Evolutionary conservation across 1,284 basidiomycete genomes (phyloP).

Genomic region (Moesziomyces sp.): DNA sequence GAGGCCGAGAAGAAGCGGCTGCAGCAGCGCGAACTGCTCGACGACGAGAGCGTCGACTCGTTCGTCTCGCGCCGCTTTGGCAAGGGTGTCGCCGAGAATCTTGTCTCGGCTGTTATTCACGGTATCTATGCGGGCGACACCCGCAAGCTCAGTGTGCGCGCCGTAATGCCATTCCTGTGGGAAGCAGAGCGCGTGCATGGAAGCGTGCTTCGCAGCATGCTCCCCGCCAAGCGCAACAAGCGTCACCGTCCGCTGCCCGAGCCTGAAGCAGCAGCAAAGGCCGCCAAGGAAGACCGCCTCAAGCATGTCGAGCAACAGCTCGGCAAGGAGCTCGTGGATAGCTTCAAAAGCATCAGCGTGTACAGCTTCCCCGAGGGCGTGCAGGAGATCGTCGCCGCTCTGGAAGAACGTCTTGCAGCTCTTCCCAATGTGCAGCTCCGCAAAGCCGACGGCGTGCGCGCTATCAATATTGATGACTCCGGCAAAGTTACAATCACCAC

Average conservation of each 20-base stretch:
- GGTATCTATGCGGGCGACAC: constrained; percentile 93
- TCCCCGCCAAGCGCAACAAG: constrained; percentile 64
- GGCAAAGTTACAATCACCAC: constrained; percentile 56
- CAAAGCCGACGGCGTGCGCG: constrained; percentile 68
- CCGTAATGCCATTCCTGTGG: constrained; percentile 81
- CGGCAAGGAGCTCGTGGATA: constrained; percentile 71
- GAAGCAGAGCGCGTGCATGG: constrained; percentile 78
- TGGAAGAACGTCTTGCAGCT: constrained; percentile 72
- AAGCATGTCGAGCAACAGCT: constrained; percentile 68
- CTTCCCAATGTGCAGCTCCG: constrained; percentile 75
- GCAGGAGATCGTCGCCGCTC: constrained; percentile 74
- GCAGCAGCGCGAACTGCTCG: constrained; percentile 33
- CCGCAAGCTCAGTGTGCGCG: constrained; percentile 77
- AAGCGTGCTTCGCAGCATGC: constrained; percentile 76
- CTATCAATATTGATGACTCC: constrained; percentile 72
- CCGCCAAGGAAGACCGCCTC: constrained; percentile 21
- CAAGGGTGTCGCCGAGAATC: constrained; percentile 75
- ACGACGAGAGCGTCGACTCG: constrained; percentile 83
- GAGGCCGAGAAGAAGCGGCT: constrained; percentile 61
- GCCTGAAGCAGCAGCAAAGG: constrained; percentile 26
- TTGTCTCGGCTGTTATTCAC: constrained; percentile 87
- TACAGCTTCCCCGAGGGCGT: constrained; percentile 85
- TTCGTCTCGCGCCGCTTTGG: constrained; percentile 85
- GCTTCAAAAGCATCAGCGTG: constrained; percentile 75
- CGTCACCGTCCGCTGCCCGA: constrained; percentile 26